Percentiles rank a stretch among this genome's conserved stretches.
phyloP scores from a whole-genome alignment of 1,284 basidiomycete genomes.

The Anthracocystis walkeri region DNA sequence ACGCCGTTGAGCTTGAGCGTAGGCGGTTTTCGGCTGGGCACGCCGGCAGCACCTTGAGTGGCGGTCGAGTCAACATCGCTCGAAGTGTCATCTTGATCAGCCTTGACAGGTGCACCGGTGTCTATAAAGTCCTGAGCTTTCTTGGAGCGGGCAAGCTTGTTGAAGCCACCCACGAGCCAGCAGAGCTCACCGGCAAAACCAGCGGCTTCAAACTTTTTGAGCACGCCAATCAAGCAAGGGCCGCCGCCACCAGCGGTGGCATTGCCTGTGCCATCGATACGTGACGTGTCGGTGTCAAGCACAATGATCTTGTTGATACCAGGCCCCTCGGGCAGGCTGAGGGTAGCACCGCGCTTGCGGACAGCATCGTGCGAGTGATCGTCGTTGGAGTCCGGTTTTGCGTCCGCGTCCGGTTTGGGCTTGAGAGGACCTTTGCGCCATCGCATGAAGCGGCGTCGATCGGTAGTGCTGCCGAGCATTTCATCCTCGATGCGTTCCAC shows the following conservation, averaged over 20 bases:
- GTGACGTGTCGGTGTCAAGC: constrained; percentile 61
- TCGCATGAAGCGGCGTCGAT: constrained; percentile 51
- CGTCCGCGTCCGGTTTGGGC: constrained; percentile 18
- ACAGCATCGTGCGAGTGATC: constrained; percentile 23
- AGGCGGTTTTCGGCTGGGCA: constrained; percentile 18
- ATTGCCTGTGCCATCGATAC: constrained; percentile 57
- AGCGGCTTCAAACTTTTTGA: constrained; percentile 66
- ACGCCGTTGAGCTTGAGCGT: constrained; percentile 36
- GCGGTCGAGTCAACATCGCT: constrained; percentile 1
- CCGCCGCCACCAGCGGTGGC: constrained; percentile 63
- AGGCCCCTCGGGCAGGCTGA: constrained; percentile 33
- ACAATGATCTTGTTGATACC: constrained; percentile 62
- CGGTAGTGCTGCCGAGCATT: constrained; percentile 55
- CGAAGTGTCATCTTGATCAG: background rate
- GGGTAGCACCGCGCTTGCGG: constrained; percentile 33
- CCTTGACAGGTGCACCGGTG: constrained; percentile 16
- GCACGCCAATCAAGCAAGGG: constrained; percentile 63
- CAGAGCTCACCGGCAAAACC: constrained; percentile 62
- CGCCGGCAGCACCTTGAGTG: background rate
- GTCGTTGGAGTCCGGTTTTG: constrained; percentile 13
- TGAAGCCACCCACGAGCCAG: constrained; percentile 68
- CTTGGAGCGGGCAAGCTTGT: constrained; percentile 41
- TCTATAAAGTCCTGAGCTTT: constrained; percentile 39
- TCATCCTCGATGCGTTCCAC: constrained; percentile 64
- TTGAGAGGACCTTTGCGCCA: constrained; percentile 53